A percentile compares a stretch with the other conserved stretches of the same genome.
Evolutionary conservation across 768 basidiomycete species (phyloP).

Genomic region (Lactarius vividus): DNA sequence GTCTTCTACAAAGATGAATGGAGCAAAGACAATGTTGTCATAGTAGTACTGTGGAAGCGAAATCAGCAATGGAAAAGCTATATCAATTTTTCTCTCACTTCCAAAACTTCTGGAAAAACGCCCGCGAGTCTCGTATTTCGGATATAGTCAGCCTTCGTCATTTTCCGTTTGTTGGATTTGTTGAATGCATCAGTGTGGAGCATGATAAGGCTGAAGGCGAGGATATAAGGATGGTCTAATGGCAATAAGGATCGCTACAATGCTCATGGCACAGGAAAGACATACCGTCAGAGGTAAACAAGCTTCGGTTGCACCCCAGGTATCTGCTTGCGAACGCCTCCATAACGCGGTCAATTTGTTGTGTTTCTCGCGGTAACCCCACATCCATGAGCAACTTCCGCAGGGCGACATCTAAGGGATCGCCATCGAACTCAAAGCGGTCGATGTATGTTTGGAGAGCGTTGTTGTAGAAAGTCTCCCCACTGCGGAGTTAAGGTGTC

Average conservation of each 20-base stretch:
- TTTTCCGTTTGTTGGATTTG: conserved; percentile 95
- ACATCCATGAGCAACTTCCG: conserved; percentile 89
- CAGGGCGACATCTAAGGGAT: conserved; percentile 89
- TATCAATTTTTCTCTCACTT: conserved; percentile 50
- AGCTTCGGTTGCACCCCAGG: conserved; percentile 71
- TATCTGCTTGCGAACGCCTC: conserved; percentile 92
- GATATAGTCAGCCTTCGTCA: conserved; percentile 93
- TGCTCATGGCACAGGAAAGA: neutral
- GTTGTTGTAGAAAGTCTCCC: conserved; percentile 63
- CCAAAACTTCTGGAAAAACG: conserved; percentile 75
- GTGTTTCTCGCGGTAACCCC: conserved; percentile 90
- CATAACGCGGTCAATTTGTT: conserved; percentile 97
- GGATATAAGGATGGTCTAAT: conserved; percentile 90
- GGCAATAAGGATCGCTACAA: conserved; percentile 10
- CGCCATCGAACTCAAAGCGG: conserved; percentile 71
- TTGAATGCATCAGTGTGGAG: conserved; percentile 98
- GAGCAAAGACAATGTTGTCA: conserved; percentile 94
- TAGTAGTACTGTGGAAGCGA: conserved; percentile 75
- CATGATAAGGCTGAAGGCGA: conserved; percentile 98
- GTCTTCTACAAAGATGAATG: conserved; percentile 96
- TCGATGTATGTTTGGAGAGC: conserved; percentile 72
- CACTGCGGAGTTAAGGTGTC: conserved; percentile 42
- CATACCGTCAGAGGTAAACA: conserved; percentile 78
- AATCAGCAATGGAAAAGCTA: neutral
- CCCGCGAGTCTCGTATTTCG: conserved; percentile 90